phyloP scores from a whole-genome alignment of 192 early-diverging fungal genomes.

The Coemansia sp. region DNA sequence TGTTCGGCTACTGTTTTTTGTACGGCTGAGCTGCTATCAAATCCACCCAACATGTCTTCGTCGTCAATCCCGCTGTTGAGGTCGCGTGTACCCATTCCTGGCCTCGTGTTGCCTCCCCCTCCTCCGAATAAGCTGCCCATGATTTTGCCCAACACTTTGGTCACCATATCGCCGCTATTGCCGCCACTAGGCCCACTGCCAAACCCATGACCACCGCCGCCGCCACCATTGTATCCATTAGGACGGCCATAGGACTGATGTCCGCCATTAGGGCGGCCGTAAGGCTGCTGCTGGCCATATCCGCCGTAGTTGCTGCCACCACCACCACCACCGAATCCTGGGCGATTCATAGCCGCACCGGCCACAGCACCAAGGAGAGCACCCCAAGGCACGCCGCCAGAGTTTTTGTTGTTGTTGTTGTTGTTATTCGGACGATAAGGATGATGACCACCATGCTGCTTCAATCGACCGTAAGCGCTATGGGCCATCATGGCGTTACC shows the following conservation, averaged over 20 bases:
- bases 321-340: constrained; percentile 13
- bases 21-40: constrained; percentile 42
- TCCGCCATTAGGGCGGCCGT: constrained; percentile 21
- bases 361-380: constrained; percentile 27
- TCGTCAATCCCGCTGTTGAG: constrained; percentile 23
- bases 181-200: constrained; percentile 7
- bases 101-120: neutral
- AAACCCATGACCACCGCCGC: constrained; percentile 8
- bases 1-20: constrained; percentile 45
- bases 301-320: constrained; percentile 10
- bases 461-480: constrained; percentile 31
- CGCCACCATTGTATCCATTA: constrained; percentile 17
- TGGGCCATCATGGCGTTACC: constrained; percentile 27
- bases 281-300: constrained; percentile 16
- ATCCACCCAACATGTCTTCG: constrained; percentile 20
- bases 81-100: constrained; percentile 33
- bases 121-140: constrained; percentile 47
- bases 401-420: neutral
- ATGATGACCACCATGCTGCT: neutral
- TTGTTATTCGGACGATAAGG: constrained; percentile 1
- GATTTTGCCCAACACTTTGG: constrained; percentile 45
- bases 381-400: constrained; percentile 28
- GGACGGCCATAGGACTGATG: constrained; percentile 13
- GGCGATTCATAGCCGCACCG: constrained; percentile 17
- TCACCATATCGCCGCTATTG: constrained; percentile 26